Evolutionary conservation across 345 rosid genomes (phyloP), one percentile per base, ranked within the genome.

Genomic region (Syzygium aromaticum): DNA sequence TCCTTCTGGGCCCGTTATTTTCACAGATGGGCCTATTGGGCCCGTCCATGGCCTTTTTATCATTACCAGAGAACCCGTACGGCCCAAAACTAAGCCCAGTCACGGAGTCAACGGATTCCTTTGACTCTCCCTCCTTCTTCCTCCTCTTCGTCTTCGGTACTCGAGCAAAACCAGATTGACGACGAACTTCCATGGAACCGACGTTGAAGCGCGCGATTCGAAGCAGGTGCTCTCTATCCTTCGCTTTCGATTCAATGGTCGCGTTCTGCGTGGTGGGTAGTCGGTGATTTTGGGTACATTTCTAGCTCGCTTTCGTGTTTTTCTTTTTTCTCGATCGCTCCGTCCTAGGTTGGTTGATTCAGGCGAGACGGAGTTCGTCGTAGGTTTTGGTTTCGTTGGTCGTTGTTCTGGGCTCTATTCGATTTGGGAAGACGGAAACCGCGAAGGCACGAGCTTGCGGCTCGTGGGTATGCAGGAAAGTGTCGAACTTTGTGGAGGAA

Each of bases 361-460:
- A 40, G 80, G 80, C 46, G 0, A 0, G 46, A 33, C 0, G 46
- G 25, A 0, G 23, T 67, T 19, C 0, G 2, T 33, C 23, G 46
- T 0, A 8, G 46, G 46, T 27, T 67, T 67, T 0, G 77, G 8
- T 30, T 30, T 0, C 13, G 46, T 0, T 0, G 46, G 46, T 67
- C 33, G 4, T 67, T 67, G 4, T 33, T 67, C 43, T 40, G 43
- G 78, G 46, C 22, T 17, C 46, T 11, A 30, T 12, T 9, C 78
- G 78, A 21, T 67, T 67, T 19, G 0, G 80, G 46, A 67, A 17
- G 25, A 33, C 46, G 46, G 19, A 40, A 33, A 17, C 46, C 46
- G 11, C 23, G 46, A 67, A 33, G 80, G 1, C 33, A 46, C 80
- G 80, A 33, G 80, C 80, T 17, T 67, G 77, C 43, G 22, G 43